Evolutionary conservation across 1,284 basidiomycete genomes (phyloP).

Genomic region (Amylostereum areolatum): DNA sequence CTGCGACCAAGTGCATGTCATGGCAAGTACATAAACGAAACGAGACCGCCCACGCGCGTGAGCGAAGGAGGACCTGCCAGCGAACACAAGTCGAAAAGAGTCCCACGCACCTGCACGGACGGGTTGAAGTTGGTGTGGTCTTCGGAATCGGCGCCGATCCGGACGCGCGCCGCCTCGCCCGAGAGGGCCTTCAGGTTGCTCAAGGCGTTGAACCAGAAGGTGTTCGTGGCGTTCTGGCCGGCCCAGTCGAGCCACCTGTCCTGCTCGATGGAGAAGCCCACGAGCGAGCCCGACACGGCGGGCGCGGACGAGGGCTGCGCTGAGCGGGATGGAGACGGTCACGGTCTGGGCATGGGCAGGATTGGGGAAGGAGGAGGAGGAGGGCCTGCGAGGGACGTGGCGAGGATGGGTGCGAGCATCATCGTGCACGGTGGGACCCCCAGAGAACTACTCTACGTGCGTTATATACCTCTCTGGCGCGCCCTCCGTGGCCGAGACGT

Average conservation of each 20-base stretch:
- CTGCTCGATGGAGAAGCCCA: constrained; percentile 66
- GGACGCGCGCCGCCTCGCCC: constrained; percentile 48
- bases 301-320: constrained; percentile 17
- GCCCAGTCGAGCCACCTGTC: constrained; percentile 63
- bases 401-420: no score
- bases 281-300: constrained; percentile 35
- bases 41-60: no score
- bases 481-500: no score
- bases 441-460: no score
- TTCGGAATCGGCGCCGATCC: constrained; percentile 60
- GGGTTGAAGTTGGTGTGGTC: constrained; percentile 52
- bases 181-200: constrained; percentile 49
- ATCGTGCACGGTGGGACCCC: no score
- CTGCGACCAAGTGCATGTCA: constrained; percentile 16
- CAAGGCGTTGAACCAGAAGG: constrained; percentile 53
- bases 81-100: neutral
- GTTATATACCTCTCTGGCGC: no score
- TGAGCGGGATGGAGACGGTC: constrained; percentile 7
- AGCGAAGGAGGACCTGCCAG: no score
- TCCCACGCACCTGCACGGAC: constrained; percentile 30
- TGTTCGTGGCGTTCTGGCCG: constrained; percentile 41
- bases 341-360: constrained; percentile 1
- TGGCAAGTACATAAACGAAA: neutral
- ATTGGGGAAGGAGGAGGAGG: neutral
- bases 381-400: no score